Percentiles rank a stretch among this genome's conserved stretches.
Evolutionary conservation across 2,329 filamentous ascomycete species (phyloP).

Genomic region (Metarhizium humberi): DNA sequence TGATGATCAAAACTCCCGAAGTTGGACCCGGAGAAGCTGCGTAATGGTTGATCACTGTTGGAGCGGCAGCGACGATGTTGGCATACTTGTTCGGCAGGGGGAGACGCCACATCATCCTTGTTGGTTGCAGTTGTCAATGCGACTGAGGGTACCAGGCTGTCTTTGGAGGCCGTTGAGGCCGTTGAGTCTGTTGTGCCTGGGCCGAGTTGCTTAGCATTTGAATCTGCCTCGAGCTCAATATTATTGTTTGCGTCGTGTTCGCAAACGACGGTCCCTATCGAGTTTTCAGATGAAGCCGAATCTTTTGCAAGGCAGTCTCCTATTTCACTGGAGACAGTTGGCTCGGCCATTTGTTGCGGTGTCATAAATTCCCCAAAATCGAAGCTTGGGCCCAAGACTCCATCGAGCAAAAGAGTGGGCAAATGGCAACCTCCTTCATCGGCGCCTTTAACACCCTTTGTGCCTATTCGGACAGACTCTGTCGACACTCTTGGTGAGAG

Average conservation of each 20-base stretch:
- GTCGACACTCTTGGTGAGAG: constrained; percentile 2
- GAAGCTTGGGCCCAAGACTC: constrained; percentile 5
- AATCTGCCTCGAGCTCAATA: background rate
- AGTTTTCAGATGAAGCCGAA: background rate
- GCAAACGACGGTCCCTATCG: background rate
- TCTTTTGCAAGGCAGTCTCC: background rate
- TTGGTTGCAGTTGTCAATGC: background rate
- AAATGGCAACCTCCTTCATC: constrained; percentile 4
- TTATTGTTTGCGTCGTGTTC: background rate
- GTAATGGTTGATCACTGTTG: constrained; percentile 3
- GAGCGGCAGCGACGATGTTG: constrained; percentile 1
- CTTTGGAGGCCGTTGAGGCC: background rate
- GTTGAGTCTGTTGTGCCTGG: background rate
- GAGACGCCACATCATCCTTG: background rate
- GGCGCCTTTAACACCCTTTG: background rate
- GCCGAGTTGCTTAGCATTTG: background rate
- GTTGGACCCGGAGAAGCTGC: background rate
- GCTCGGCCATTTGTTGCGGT: background rate
- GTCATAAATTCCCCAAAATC: constrained; percentile 2
- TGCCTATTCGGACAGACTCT: background rate
- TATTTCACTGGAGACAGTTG: background rate
- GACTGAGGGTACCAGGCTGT: background rate
- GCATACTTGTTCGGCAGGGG: background rate
- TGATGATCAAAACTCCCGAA: background rate
- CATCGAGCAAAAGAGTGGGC: constrained; percentile 8